Conservation (phyloP, 768 basidiomycete genomes). For the Basidioascus undulatus region DNA sequence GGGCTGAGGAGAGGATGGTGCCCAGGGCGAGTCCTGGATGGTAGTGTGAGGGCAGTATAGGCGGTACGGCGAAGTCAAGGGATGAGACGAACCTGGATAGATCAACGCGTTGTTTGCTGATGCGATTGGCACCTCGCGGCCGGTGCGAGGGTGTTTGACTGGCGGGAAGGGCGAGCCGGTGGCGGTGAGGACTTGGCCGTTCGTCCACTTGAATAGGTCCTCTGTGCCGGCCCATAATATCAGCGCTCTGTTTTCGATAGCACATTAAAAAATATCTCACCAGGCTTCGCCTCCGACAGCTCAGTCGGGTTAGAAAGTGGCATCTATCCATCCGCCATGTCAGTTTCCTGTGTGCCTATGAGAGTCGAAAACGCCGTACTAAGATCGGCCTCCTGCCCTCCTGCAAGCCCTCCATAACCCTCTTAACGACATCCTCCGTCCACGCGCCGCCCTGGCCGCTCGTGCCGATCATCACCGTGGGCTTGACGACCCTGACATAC, state of each 20-base stretch:
- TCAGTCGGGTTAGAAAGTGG: constrained; percentile 60
- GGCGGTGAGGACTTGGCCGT: constrained; percentile 49
- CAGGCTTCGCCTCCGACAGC: constrained; percentile 47
- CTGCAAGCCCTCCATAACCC: too few species aligned
- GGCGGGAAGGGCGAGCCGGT: constrained; percentile 67
- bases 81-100: too few species aligned
- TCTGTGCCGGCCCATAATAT: too few species aligned
- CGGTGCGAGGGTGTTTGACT: constrained; percentile 22
- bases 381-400: too few species aligned
- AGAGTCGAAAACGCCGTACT: too few species aligned
- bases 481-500: constrained; percentile 40
- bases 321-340: constrained; percentile 36
- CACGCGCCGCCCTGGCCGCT: constrained; percentile 56
- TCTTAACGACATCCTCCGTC: constrained; percentile 46
- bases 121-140: not conserved
- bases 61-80: constrained; percentile 54
- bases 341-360: too few species aligned
- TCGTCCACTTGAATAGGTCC: constrained; percentile 49
- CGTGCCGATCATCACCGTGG: constrained; percentile 60
- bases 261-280: not conserved
- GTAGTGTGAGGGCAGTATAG: not conserved
- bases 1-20: constrained; percentile 38
- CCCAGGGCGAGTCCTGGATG: not conserved
- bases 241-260: too few species aligned
- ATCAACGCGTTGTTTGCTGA: constrained; percentile 54